These are phyloP conservation scores for Iris pallida DNA, from an alignment of 116 monocot genomes.

Conservation along the genomic window DNA sequence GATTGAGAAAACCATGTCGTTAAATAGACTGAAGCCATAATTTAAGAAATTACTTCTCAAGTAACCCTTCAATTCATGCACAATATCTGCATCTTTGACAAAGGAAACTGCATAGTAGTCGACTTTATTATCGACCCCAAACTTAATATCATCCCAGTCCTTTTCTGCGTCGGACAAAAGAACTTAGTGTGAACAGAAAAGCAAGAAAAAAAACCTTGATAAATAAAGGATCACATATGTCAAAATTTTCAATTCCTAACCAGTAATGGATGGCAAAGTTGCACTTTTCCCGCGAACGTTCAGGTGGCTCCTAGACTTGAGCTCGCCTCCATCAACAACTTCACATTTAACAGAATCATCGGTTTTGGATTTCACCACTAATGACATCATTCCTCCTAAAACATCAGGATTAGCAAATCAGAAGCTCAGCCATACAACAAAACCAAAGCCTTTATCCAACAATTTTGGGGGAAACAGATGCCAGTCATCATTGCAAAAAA, in stretches of 20 bases:
- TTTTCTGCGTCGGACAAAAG: constrained; percentile 55
- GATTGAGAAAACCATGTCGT: background rate
- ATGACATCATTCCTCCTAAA: constrained; percentile 98
- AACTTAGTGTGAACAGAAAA: background rate
- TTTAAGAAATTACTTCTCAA: constrained; percentile 56
- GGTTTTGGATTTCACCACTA: constrained; percentile 76
- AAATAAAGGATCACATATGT: background rate
- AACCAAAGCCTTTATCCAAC: background rate
- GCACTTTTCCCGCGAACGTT: constrained; percentile 98
- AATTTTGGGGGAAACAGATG: background rate
- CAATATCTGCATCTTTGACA: constrained; percentile 97
- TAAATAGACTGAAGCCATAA: background rate
- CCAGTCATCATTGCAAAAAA: background rate
- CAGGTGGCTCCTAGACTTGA: constrained; percentile 88
- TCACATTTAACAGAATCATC: constrained; percentile 93
- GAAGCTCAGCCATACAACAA: too few relatives aligned
- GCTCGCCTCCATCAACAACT: constrained; percentile 93
- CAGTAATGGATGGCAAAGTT: constrained; percentile 89
- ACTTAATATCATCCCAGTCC: constrained; percentile 99
- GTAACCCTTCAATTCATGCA: constrained; percentile 93
- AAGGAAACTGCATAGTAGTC: constrained; percentile 99
- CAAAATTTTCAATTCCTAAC: constrained; percentile 16
- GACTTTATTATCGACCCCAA: constrained; percentile 95
- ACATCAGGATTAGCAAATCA: background rate
- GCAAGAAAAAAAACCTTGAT: too few relatives aligned